phyloP scores from a whole-genome alignment of 2,329 filamentous ascomycete genomes.

The Lachnellula hyalina region DNA sequence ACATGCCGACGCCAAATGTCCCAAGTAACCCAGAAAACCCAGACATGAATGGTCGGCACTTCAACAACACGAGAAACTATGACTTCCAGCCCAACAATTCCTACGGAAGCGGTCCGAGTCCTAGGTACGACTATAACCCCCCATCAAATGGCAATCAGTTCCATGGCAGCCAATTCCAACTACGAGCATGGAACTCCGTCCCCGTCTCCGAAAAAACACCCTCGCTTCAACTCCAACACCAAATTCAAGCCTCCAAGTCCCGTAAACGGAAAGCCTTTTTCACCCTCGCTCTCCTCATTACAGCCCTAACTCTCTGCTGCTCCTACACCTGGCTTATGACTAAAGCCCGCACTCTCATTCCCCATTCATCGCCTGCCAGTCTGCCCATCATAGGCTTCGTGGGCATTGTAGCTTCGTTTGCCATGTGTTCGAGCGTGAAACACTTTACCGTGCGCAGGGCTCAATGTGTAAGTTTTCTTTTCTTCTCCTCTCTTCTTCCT shows the following conservation, averaged over 20 bases:
- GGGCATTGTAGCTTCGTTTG: constrained; percentile 17
- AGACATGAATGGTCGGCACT: constrained; percentile 3
- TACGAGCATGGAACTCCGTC: not conserved
- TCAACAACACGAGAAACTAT: constrained; percentile 1
- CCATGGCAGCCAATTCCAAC: not conserved
- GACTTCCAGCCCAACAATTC: constrained; percentile 1
- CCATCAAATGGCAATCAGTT: not conserved
- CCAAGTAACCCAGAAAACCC: constrained; percentile 3
- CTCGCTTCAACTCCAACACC: not conserved
- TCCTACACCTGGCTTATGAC: constrained; percentile 8
- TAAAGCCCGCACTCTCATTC: not conserved
- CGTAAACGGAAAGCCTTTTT: not conserved
- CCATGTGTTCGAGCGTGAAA: constrained; percentile 17
- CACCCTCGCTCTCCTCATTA: constrained; percentile 2
- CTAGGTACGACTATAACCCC: not conserved
- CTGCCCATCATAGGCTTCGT: constrained; percentile 21
- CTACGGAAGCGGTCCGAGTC: not conserved
- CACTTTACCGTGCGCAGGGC: constrained; percentile 4
- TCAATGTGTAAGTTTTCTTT: not conserved
- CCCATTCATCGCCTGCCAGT: constrained; percentile 1
- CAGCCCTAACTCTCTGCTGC: constrained; percentile 7
- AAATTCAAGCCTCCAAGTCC: not conserved
- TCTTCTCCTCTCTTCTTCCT: too few species aligned
- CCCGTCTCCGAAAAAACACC: not conserved
- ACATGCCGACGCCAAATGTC: not conserved